A percentile compares a stretch with the other conserved stretches of the same genome.
phyloP scores from a whole-genome alignment of 78 protist genomes.

The Parvularia atlantis region DNA sequence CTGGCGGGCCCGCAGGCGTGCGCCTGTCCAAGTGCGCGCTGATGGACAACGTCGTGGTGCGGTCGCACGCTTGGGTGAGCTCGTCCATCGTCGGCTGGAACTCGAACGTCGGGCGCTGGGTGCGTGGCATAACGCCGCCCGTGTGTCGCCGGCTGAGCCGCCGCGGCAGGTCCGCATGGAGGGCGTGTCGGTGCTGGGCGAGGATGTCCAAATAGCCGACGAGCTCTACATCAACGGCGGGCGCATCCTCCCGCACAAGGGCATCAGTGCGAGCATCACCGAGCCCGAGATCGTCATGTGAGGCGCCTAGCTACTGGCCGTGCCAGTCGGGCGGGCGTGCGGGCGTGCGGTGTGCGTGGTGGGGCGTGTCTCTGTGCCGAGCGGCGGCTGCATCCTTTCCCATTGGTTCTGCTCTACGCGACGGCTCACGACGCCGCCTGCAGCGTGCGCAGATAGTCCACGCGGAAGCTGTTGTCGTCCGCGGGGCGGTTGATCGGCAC shows the following conservation, averaged over 20 bases:
- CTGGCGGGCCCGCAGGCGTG: slow-evolving; percentile 26
- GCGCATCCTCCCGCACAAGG: slow-evolving; percentile 80
- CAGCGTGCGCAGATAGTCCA: no score
- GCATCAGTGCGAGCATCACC: slow-evolving; percentile 31
- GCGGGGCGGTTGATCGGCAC: no score
- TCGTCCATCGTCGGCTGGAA: slow-evolving; percentile 85
- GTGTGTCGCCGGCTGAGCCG: not conserved
- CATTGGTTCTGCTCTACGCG: no score
- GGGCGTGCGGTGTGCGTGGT: no score
- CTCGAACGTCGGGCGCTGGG: slow-evolving; percentile 71
- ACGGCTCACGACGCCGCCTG: no score
- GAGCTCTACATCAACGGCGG: slow-evolving; percentile 82
- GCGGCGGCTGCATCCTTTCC: no score
- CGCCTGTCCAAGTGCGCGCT: slow-evolving; percentile 44
- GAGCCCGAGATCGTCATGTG: slow-evolving; percentile 71
- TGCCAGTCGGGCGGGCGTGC: no score
- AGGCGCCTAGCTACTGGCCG: not conserved
- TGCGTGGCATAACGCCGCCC: no score
- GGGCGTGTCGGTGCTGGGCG: slow-evolving; percentile 73
- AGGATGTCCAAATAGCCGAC: slow-evolving; percentile 70
- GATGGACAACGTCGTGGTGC: slow-evolving; percentile 44
- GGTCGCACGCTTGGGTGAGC: slow-evolving; percentile 39
- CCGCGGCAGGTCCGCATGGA: slow-evolving; percentile 47
- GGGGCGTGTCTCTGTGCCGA: no score
- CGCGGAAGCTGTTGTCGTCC: no score